Evolutionary conservation across 345 rosid genomes (phyloP).

Genomic region (Aegle marmelos): DNA sequence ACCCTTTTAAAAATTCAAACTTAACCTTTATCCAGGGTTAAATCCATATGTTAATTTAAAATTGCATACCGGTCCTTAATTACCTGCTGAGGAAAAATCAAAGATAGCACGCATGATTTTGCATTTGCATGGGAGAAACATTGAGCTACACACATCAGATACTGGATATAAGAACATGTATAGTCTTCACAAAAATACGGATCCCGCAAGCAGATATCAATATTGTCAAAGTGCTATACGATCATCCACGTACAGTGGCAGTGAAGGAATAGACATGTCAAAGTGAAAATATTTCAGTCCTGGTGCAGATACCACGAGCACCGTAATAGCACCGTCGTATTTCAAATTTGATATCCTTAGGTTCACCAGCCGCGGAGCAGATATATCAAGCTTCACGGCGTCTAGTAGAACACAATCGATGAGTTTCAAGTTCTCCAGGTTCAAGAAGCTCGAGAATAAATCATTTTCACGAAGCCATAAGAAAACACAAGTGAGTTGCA

Average conservation of each 20-base stretch:
- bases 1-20: too few species aligned
- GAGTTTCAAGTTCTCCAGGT: neutral
- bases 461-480: neutral
- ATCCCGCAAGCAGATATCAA: neutral
- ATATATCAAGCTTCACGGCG: neutral
- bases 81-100: neutral
- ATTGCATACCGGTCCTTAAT: neutral
- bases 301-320: neutral
- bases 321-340: neutral
- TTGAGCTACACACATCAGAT: neutral
- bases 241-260: neutral
- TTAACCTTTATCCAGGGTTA: too few species aligned
- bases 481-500: neutral
- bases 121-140: neutral
- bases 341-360: neutral
- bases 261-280: neutral
- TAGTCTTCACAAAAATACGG: neutral
- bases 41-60: too few species aligned
- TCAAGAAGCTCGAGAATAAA: neutral
- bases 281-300: neutral
- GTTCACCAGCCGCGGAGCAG: neutral
- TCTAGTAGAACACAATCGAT: neutral
- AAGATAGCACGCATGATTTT: neutral
- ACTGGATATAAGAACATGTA: neutral
- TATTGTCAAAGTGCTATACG: neutral